These are phyloP conservation scores for Durio zibethinus DNA, from an alignment of 345 rosid species.

Conservation along the genomic window DNA sequence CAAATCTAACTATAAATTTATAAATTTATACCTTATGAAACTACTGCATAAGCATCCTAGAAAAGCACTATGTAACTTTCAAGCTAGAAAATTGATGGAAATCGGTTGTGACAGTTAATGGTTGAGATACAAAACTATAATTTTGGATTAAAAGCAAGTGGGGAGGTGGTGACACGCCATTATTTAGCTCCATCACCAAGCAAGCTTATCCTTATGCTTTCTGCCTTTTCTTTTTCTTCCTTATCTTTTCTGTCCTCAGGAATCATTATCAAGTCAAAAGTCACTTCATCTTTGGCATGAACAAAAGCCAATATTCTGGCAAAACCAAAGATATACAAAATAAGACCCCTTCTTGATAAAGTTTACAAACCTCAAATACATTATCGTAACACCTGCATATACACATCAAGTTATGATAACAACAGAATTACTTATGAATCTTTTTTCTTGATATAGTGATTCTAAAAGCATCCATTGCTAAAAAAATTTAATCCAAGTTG, in stretches of 20 bases:
- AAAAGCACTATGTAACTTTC: constrained; percentile 12
- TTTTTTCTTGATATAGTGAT: constrained; percentile 11
- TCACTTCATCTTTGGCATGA: constrained; percentile 13
- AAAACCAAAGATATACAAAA: neutral
- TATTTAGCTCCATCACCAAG: neutral
- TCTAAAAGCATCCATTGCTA: neutral
- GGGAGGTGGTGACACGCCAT: constrained; percentile 20
- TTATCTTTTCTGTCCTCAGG: neutral
- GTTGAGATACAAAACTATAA: constrained; percentile 15
- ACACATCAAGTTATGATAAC: neutral
- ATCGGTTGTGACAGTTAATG: constrained; percentile 24
- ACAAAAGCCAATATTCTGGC: constrained; percentile 20
- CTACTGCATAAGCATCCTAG: neutral
- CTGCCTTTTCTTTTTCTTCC: neutral
- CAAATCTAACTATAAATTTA: too few relatives aligned
- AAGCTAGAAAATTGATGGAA: constrained; percentile 19
- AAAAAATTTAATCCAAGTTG: neutral
- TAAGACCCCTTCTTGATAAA: constrained; percentile 4
- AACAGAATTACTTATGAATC: neutral
- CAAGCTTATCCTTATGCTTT: constrained; percentile 16
- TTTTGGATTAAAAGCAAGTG: constrained; percentile 18
- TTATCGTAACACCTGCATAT: neutral
- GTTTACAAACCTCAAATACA: constrained; percentile 4
- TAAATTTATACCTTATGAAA: too few relatives aligned
- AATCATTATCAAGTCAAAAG: constrained; percentile 24